These are phyloP conservation scores for Hanseniaspora osmophila DNA, from an alignment of 805 yeast genomes.

Conservation along the genomic window DNA sequence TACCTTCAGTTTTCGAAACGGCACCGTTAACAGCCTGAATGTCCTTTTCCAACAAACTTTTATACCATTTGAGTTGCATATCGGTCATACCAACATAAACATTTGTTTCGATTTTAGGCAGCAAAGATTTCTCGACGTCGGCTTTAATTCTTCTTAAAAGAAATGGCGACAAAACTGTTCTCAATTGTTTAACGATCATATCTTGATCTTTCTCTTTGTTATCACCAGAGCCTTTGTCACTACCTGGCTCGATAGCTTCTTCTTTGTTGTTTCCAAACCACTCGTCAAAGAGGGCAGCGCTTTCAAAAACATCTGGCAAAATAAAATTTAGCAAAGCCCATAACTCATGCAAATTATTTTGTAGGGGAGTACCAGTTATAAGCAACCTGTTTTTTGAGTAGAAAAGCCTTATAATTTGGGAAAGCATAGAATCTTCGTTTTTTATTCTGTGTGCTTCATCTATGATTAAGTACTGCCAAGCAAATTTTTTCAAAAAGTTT, in stretches of 20 bases:
- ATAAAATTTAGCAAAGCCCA: conserved; percentile 90
- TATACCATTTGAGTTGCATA: conserved; percentile 91
- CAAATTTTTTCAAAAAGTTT: conserved; percentile 58
- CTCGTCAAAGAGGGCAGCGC: conserved; percentile 75
- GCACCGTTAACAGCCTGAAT: conserved; percentile 94
- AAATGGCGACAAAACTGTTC: conserved; percentile 78
- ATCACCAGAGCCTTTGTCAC: conserved; percentile 17
- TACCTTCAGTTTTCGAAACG: conserved; percentile 85
- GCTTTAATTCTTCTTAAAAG: conserved; percentile 77
- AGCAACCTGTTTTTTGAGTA: conserved; percentile 72
- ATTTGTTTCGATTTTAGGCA: conserved; percentile 84
- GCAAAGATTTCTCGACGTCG: conserved; percentile 80
- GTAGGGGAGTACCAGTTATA: conserved; percentile 93
- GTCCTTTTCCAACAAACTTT: conserved; percentile 75
- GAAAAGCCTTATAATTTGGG: conserved; percentile 83
- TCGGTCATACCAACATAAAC: conserved; percentile 89
- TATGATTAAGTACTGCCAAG: conserved; percentile 87
- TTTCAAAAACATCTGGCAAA: conserved; percentile 90
- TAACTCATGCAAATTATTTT: conserved; percentile 84
- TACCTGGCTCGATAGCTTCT: not conserved
- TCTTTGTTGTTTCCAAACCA: conserved; percentile 58
- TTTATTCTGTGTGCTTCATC: conserved; percentile 97
- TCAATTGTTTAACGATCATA: conserved; percentile 73
- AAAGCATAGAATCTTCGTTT: conserved; percentile 81
- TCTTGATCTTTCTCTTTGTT: conserved; percentile 45